Percentiles rank a stretch among this genome's conserved stretches.
phyloP scores from a whole-genome alignment of 2,329 filamentous ascomycete species.

The Botrytis medusae region DNA sequence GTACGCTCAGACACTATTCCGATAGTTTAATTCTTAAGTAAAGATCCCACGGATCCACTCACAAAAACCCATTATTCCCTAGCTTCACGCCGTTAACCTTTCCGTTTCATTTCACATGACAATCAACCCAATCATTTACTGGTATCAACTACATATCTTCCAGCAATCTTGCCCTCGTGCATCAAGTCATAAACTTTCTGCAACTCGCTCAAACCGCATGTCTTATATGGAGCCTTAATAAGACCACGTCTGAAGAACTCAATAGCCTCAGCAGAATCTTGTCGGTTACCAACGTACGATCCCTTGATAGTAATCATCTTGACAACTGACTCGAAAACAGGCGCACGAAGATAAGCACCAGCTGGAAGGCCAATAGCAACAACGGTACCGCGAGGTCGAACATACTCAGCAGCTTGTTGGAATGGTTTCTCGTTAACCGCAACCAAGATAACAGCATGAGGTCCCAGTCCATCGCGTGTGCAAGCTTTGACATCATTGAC shows the following conservation, averaged over 20 bases:
- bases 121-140: conserved; percentile 50
- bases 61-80: background rate
- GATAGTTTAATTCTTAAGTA: background rate
- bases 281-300: conserved; percentile 89
- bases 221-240: conserved; percentile 86
- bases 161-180: conserved; percentile 69
- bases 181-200: conserved; percentile 77
- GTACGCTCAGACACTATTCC: background rate
- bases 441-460: conserved; percentile 82
- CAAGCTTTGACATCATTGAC: conserved; percentile 81
- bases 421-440: conserved; percentile 90
- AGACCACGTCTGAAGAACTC: conserved; percentile 80
- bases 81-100: background rate
- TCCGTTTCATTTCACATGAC: background rate
- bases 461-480: conserved; percentile 77
- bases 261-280: conserved; percentile 83
- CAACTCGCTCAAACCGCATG: conserved; percentile 76
- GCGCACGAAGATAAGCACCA: conserved; percentile 74
- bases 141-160: conserved; percentile 77
- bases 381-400: conserved; percentile 77
- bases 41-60: background rate
- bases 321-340: conserved; percentile 86
- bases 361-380: conserved; percentile 88
- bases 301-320: conserved; percentile 92
- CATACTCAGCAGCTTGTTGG: conserved; percentile 87